These are phyloP conservation scores for Geranium incanum DNA, from an alignment of 441 rosid species.

Conservation along the genomic window DNA sequence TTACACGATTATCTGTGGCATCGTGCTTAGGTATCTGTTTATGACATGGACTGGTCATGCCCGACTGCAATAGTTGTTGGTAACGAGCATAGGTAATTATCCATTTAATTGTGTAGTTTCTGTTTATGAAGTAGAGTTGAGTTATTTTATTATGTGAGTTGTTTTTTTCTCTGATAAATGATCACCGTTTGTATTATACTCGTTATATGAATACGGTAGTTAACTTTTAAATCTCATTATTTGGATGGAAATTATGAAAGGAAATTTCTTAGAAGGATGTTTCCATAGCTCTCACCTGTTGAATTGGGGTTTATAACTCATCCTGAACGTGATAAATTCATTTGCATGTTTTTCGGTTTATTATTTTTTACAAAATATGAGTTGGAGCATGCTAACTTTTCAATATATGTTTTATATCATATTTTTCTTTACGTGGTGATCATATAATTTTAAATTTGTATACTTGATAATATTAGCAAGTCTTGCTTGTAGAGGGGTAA, in stretches of 20 bases:
- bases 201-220: background rate
- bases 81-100: slow-evolving; percentile 65
- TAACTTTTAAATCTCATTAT: background rate
- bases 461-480: slow-evolving; percentile 7
- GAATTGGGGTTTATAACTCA: background rate
- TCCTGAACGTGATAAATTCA: background rate
- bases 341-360: background rate
- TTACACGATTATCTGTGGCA: slow-evolving; percentile 6
- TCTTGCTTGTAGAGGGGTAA: slow-evolving; percentile 60
- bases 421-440: background rate
- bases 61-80: slow-evolving; percentile 95
- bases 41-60: slow-evolving; percentile 90
- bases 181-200: background rate
- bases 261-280: background rate
- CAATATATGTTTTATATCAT: slow-evolving; percentile 4
- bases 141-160: background rate
- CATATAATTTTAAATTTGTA: background rate
- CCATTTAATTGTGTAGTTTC: background rate
- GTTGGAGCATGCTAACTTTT: background rate
- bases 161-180: background rate
- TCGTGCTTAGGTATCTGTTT: slow-evolving; percentile 56
- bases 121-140: background rate
- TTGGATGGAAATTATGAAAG: background rate
- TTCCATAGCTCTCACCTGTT: background rate
- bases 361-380: background rate